Conservation (phyloP, 345 rosid genomes). For the Populus davidiana region DNA sequence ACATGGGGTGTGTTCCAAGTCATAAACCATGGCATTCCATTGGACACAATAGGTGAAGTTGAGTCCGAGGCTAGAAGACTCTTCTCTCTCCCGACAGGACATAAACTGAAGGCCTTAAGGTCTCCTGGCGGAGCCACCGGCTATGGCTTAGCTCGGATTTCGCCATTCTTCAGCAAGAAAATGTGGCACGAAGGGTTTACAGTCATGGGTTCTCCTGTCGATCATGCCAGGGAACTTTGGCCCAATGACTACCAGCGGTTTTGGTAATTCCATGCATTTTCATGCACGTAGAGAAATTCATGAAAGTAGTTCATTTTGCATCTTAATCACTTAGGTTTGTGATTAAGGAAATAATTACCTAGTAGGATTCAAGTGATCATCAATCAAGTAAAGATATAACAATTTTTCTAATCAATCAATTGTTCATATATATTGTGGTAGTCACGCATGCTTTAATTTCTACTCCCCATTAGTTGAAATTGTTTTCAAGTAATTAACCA, state of each 20-base stretch:
- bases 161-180: conserved; percentile 58
- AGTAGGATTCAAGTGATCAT: background rate
- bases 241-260: conserved; percentile 48
- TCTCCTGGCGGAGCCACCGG: conserved; percentile 54
- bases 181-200: conserved; percentile 99
- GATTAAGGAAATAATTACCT: background rate
- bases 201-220: conserved; percentile 56
- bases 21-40: conserved; percentile 55
- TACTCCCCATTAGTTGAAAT: background rate
- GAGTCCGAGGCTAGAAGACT: conserved; percentile 52
- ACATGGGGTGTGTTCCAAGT: conserved; percentile 77
- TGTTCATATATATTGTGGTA: background rate
- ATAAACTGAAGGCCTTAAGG: conserved; percentile 56
- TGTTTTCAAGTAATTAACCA: background rate
- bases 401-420: background rate
- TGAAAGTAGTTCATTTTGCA: background rate
- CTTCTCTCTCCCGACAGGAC: conserved; percentile 57
- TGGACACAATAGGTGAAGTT: conserved; percentile 38
- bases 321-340: background rate
- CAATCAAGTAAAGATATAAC: background rate
- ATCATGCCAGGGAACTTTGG: conserved; percentile 70
- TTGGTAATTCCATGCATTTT: conserved; percentile 54
- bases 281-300: conserved; percentile 28
- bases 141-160: conserved; percentile 67
- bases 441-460: background rate